Percentiles rank a stretch among this genome's conserved stretches.
Evolutionary conservation across 371 early-diverging fungal genomes (phyloP).

Genomic region (Lichtheimia ramosa): DNA sequence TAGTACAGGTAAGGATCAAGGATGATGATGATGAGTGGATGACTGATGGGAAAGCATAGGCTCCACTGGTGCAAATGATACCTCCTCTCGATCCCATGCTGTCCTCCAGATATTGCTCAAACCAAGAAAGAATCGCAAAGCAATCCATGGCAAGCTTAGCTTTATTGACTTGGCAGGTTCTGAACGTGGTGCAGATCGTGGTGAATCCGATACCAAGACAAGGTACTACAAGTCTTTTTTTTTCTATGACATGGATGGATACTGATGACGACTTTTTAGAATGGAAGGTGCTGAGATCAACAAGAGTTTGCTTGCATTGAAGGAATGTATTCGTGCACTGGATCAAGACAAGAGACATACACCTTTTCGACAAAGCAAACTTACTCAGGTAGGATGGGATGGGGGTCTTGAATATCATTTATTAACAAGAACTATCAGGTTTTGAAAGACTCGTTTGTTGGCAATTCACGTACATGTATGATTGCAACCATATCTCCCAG

Average conservation of each 20-base stretch:
- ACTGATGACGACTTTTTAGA: conserved; percentile 32
- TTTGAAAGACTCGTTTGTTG: conserved; percentile 97
- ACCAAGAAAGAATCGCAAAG: conserved; percentile 56
- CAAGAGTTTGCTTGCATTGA: conserved; percentile 96
- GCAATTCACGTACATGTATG: conserved; percentile 97
- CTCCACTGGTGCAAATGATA: conserved; percentile 57
- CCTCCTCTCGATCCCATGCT: conserved; percentile 87
- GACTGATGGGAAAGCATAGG: conserved; percentile 2
- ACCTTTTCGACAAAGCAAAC: conserved; percentile 97
- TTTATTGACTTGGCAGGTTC: conserved; percentile 94
- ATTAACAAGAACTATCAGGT: conserved; percentile 48
- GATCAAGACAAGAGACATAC: conserved; percentile 95
- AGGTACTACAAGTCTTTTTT: conserved; percentile 41
- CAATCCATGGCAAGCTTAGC: conserved; percentile 69
- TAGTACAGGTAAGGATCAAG: conserved; percentile 74
- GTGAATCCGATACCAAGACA: conserved; percentile 87
- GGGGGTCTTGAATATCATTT: background rate
- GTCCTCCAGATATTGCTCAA: conserved; percentile 83
- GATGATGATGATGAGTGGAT: background rate
- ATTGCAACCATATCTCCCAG: conserved; percentile 97
- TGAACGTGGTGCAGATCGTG: conserved; percentile 95
- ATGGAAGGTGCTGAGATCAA: conserved; percentile 99
- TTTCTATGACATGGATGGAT: too few species aligned
- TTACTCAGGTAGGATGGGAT: conserved; percentile 79
- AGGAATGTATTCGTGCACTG: conserved; percentile 98